Evolutionary conservation across 78 protist genomes (phyloP).

Genomic region (Capsaspora owczarzaki): DNA sequence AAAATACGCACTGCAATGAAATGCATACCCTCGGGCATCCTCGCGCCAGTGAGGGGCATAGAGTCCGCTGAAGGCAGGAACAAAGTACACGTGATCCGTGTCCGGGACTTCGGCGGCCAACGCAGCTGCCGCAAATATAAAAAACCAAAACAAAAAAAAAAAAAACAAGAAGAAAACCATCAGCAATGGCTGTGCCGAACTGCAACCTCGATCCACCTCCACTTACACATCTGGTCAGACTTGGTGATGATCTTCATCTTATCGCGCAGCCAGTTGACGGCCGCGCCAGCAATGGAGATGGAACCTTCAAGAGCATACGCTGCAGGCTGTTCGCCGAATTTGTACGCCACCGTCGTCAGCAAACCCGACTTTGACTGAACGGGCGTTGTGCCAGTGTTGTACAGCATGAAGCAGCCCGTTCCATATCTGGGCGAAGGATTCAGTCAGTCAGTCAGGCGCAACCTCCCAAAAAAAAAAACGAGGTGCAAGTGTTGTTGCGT

Average conservation of each 20-base stretch:
- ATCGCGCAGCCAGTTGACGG: conserved; percentile 57
- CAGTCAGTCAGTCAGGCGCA: not conserved
- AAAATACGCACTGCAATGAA: not conserved
- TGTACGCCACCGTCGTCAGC: conserved; percentile 87
- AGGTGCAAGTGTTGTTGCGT: too few species aligned
- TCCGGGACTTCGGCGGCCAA: conserved; percentile 31
- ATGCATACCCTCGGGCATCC: conserved; percentile 32
- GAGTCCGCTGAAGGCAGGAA: conserved; percentile 64
- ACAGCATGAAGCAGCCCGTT: conserved; percentile 93
- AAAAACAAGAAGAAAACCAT: too few species aligned
- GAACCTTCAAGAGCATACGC: conserved; percentile 30
- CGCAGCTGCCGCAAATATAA: not conserved
- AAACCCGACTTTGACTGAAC: conserved; percentile 80
- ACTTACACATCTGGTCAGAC: conserved; percentile 8
- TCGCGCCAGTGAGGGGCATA: conserved; percentile 59
- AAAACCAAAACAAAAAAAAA: too few species aligned
- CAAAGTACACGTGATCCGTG: conserved; percentile 49
- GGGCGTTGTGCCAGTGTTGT: conserved; percentile 58
- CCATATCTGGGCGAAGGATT: conserved; percentile 58
- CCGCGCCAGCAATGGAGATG: conserved; percentile 70
- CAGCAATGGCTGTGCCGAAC: too few species aligned
- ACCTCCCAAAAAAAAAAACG: not conserved
- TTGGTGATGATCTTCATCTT: conserved; percentile 22
- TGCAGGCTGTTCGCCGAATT: conserved; percentile 7
- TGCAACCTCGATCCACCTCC: too few species aligned